A percentile compares a stretch with the other conserved stretches of the same genome.
Conservation (phyloP, 192 early-diverging fungal genomes). For the Pilobolus umbonatus region DNA sequence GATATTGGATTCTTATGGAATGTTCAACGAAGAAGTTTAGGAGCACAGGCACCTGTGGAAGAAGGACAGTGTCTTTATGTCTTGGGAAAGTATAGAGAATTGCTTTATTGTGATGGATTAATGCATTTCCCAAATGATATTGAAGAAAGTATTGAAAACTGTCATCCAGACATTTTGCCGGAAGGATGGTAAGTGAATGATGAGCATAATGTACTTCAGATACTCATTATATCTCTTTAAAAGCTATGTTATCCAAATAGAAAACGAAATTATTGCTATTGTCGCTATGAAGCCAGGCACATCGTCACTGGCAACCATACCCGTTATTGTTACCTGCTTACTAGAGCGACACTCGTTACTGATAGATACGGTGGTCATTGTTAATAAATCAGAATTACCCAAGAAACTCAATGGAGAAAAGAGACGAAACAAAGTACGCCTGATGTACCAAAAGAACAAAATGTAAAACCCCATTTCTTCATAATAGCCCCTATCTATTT, state of each 20-base stretch:
- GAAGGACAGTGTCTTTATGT: slow-evolving; percentile 74
- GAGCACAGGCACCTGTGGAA: slow-evolving; percentile 38
- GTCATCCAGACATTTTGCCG: slow-evolving; percentile 46
- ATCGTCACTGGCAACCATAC: background rate
- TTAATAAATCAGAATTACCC: slow-evolving; percentile 12
- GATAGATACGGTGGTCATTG: slow-evolving; percentile 13
- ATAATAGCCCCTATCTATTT: too few species aligned
- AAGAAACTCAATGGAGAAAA: slow-evolving; percentile 12
- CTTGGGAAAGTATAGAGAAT: slow-evolving; percentile 63
- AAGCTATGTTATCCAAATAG: slow-evolving; percentile 12
- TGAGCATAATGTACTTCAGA: background rate
- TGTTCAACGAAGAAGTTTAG: slow-evolving; percentile 34
- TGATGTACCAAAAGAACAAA: slow-evolving; percentile 3
- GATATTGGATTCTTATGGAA: slow-evolving; percentile 79
- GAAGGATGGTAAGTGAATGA: slow-evolving; percentile 40
- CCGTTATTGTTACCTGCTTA: slow-evolving; percentile 9
- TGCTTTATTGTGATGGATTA: slow-evolving; percentile 62
- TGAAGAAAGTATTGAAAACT: slow-evolving; percentile 66
- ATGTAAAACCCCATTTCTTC: background rate
- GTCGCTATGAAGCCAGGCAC: slow-evolving; percentile 6
- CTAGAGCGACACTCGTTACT: slow-evolving; percentile 11
- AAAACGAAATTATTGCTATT: slow-evolving; percentile 10
- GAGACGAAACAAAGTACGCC: slow-evolving; percentile 9
- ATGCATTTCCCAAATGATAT: slow-evolving; percentile 73
- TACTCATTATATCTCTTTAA: background rate